phyloP scores from a whole-genome alignment of 108 stramenopile species.

The Nannochloropsis oceanica region DNA sequence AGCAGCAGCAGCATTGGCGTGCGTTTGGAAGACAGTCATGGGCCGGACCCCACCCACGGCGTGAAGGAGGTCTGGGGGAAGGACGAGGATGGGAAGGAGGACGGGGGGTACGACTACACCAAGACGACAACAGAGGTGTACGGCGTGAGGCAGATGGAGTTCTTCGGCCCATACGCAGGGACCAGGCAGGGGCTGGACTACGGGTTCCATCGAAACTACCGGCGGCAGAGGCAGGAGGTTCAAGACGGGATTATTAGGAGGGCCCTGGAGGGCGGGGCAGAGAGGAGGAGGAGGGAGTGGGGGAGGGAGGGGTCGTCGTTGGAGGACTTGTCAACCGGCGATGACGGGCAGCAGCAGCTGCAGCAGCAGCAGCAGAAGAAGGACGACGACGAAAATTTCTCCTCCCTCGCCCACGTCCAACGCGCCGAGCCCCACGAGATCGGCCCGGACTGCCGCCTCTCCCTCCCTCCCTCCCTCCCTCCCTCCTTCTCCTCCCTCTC shows the following conservation, averaged over 20 bases:
- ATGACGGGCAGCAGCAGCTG: neutral
- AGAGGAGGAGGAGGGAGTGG: slow-evolving; percentile 1
- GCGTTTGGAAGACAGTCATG: too few relatives aligned
- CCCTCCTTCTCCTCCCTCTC: too few relatives aligned
- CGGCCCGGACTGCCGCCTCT: neutral
- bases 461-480: too few relatives aligned
- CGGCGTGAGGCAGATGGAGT: neutral
- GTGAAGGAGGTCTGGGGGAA: too few relatives aligned
- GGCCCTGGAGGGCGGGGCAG: neutral
- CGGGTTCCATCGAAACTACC: slow-evolving; percentile 21
- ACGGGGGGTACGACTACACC: slow-evolving; percentile 2
- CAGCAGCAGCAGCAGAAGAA: too few relatives aligned
- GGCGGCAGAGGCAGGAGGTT: slow-evolving; percentile 7
- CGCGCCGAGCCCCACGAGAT: slow-evolving; percentile 1
- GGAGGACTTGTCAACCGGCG: neutral
- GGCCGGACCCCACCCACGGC: too few relatives aligned
- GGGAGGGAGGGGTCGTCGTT: neutral
- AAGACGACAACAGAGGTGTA: slow-evolving; percentile 18
- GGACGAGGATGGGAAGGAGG: neutral
- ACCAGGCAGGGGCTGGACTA: slow-evolving; percentile 12
- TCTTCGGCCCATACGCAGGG: slow-evolving; percentile 8
- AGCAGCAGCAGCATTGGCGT: too few relatives aligned
- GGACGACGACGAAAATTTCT: too few relatives aligned
- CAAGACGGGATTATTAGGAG: slow-evolving; percentile 24
- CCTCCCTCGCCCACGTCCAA: neutral